Base-by-base conservation (phyloP, 345 rosid genomes). In the Sisymbrium irio region DNA sequence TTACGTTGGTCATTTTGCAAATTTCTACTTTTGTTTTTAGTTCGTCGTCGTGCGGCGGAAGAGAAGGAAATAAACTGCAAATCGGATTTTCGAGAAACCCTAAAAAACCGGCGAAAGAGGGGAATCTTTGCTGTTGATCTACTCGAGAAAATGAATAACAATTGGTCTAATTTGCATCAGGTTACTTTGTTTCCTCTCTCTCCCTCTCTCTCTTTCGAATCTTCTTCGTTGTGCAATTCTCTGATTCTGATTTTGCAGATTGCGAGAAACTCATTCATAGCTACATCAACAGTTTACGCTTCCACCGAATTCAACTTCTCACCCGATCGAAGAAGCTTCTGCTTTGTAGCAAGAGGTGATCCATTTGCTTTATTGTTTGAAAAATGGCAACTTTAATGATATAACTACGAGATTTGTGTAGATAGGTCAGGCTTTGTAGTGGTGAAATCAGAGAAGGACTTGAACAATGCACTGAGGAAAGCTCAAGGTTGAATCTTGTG, bases 381-480 rank as follows among this genome's bases (percentile, higher is more conserved):
- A n/a, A n/a, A n/a, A n/a, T n/a, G n/a, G n/a, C n/a, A n/a, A n/a
- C n/a, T n/a, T n/a, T n/a, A n/a, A n/a, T n/a, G n/a, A n/a, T n/a
- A n/a, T n/a, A n/a, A n/a, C n/a, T n/a, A n/a, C n/a, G 11, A 47
- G 7, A 4, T 77, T 65, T 35, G 35, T 35, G 35, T 77, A 85
- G 90, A 75, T 71, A 65, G 82, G 20, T 58, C 83, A 4, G 84
- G 80, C 58, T 47, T 86, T 69, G 73, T 84, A 13, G 78, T 20
- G 32, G 69, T 91, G 30, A 85, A 82, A 53, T 80, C 97, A 11
- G 91, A 85, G 70, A 84, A 82, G 60, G 88, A 89, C 70, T 83
- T 89, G 12, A 60, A 83, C 12, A 68, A 62, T 73, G 79, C 87
- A 9, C 49, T 89, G 60, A 67, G 60, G 41, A 88, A 82, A 84